Evolutionary conservation across 768 basidiomycete species (phyloP).

Genomic region (Tricholoma terreum): DNA sequence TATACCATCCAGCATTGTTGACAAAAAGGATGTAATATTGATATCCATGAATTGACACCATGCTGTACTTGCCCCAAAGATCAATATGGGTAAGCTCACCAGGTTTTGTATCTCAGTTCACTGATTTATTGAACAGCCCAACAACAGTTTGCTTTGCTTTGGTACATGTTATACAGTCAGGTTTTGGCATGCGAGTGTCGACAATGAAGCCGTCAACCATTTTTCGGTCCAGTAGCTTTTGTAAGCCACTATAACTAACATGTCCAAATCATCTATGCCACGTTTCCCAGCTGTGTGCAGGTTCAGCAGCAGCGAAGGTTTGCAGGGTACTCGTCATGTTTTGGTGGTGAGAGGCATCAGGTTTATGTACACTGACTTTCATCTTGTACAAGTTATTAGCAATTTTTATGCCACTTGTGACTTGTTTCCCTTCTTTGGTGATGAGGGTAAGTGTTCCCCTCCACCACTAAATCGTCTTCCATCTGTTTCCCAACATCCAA

Average conservation of each 20-base stretch:
- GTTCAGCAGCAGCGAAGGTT: background rate
- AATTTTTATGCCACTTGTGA: background rate
- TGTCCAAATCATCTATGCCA: conserved; percentile 5
- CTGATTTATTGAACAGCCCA: conserved; percentile 10
- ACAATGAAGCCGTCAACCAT: conserved; percentile 6
- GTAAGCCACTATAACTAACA: conserved; percentile 1
- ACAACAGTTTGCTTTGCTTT: conserved; percentile 5
- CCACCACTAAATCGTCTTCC: no score
- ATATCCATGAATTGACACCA: conserved; percentile 6
- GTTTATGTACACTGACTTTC: no score
- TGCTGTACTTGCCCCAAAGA: conserved; percentile 7
- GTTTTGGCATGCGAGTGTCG: background rate
- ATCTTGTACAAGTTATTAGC: background rate
- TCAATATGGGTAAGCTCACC: conserved; percentile 10
- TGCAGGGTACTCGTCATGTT: background rate
- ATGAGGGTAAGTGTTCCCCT: background rate
- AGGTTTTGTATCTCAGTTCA: conserved; percentile 1
- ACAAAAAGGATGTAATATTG: conserved; percentile 8
- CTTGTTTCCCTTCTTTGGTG: background rate
- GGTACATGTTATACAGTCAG: conserved; percentile 5
- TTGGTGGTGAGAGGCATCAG: background rate
- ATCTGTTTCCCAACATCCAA: conserved; percentile 1
- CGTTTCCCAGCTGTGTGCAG: background rate
- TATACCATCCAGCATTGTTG: background rate
- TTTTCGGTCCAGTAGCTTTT: background rate